Evolutionary conservation across 495 filamentous ascomycete species (phyloP), one percentile per base, ranked within the genome.

Genomic region (Aspergillus hancockii): DNA sequence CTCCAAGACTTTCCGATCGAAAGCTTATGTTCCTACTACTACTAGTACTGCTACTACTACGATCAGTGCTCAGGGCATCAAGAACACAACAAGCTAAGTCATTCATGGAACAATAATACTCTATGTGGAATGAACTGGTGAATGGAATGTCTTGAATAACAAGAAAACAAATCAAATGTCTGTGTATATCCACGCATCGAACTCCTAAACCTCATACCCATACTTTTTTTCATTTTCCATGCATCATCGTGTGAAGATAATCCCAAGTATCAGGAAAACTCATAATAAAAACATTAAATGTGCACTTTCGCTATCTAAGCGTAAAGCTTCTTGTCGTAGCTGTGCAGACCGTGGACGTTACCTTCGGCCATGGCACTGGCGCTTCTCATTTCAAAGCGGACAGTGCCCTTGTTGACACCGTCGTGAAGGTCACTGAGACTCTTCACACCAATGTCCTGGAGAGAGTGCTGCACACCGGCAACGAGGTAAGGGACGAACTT

Each of bases 271-370:
- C 45, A 59, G 55, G 52, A 61, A 59, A 52, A 49, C 55, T 55
- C 55, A 62, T 25, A 49, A 58, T 54, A 19, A 18, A 28, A 55
- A 55, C 45, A 57, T 49, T 52, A 23, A 50, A 59, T 19, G 46
- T 23, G 54, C 55, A 51, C 18, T 60, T 30, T 61, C 52, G n/a
- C 61, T 63, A 62, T 64, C 66, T 88, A 96, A 59, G 92, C 90
- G 75, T 97, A 98, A 60, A 99, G 88, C 81, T 97, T 99, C 88
- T 98, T 99, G 79, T 97, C 96, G 73, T 94, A 98, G 73, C 89
- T 94, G 78, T 98, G 91, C 82, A 99, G 88, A 67, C 88, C 87
- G 70, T 98, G 93, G 64, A 99, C 92, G 68, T 91, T 91, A 62
- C 94, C 94, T 82, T 98, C 94, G 53, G 93, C 81, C 83, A 93